Percentiles rank a stretch among this genome's conserved stretches.
Conservation (phyloP, 345 rosid species). For the Eucalyptus paniculata region DNA sequence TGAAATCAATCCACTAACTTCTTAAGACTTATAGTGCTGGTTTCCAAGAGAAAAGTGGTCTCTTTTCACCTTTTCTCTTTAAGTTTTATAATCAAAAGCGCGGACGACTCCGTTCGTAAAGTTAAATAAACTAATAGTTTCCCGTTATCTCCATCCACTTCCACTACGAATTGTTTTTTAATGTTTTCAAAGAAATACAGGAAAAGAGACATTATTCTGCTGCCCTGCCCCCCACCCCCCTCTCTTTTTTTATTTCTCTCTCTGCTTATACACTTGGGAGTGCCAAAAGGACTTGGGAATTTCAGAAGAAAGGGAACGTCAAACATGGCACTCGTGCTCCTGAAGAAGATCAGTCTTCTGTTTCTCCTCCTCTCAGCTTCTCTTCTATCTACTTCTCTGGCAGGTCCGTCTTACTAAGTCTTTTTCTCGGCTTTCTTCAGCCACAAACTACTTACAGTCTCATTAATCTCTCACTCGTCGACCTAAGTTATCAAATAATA, state of each 20-base stretch:
- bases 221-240: neutral
- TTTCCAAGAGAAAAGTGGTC: constrained; percentile 1
- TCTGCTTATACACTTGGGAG: neutral
- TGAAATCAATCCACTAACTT: neutral
- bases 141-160: neutral
- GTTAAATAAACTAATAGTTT: neutral
- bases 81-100: neutral
- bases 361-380: neutral
- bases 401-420: neutral
- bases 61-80: constrained; percentile 3
- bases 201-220: neutral
- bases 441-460: neutral
- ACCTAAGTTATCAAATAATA: neutral
- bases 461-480: neutral
- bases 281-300: neutral
- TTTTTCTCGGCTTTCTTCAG: neutral
- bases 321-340: neutral
- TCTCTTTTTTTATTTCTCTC: neutral
- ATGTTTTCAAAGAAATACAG: neutral
- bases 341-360: neutral
- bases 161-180: neutral
- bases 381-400: neutral
- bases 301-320: neutral
- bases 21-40: neutral
- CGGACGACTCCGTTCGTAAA: neutral